Evolutionary conservation across 73 alveolate species (phyloP), one percentile per base, ranked within the genome.

Genomic region (Durusdinium trenchii): DNA sequence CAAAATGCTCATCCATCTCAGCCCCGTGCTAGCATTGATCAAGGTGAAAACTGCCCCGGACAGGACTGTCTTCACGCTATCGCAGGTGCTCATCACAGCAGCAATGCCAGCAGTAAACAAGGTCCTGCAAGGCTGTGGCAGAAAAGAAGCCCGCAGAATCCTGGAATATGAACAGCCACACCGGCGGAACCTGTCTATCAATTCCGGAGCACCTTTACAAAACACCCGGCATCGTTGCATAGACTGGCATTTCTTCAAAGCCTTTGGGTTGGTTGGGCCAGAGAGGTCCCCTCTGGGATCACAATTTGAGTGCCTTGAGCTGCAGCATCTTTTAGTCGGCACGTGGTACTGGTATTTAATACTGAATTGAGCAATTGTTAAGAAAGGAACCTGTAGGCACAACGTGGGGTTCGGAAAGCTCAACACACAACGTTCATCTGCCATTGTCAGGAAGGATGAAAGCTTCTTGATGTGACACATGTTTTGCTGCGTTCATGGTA

Each of bases 41-140:
- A 93, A 71, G n/a, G 91, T 93, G 76, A 93, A 93, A 18, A 93
- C 99, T 9, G 99, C 99, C 30, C 99, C 99, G 9, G 99, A 93
- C 47, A 93, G 92, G 46, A 93, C 99, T 48, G 99, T 93, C 93
- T 93, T 91, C 57, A 91, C 89, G 57, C 97, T 91, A 89, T 91
- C 97, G 89, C 97, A 91, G 73, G 97, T 91, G 60, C 97, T 91
- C 89, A 91, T 91, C 40, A 91, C 97, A 35, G 97, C 97, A 16
- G 97, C 97, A 48, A 91, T 91, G 30, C 76, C 97, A 32, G 97
- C 97, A n/a, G 97, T 91, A 76, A 91, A 91, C 9, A 91, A 73
- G 28, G 97, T 91, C 97, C 97, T 91, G 86, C 75, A 23, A 36
- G 12, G 32, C 18, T 23, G 47, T 30, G 32, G 76, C 76, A 26